Conservation (phyloP, 2,329 filamentous ascomycete species). For the Phaeosphaeriaceae sp. region DNA sequence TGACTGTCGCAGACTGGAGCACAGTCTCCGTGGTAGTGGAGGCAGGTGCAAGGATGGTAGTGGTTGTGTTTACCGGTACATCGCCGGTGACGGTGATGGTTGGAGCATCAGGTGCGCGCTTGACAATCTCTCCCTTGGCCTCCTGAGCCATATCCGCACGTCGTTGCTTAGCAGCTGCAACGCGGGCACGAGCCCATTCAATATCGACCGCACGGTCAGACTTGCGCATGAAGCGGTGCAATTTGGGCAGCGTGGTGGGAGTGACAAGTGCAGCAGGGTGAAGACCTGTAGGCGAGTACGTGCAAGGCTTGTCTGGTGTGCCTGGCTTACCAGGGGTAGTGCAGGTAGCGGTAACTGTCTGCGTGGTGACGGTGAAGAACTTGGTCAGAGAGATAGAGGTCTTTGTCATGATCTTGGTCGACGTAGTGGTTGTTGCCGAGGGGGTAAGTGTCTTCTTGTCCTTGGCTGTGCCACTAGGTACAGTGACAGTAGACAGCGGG, state of each 20-base stretch:
- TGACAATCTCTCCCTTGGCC: slow-evolving; percentile 27
- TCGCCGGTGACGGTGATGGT: slow-evolving; percentile 42
- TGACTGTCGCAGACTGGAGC: slow-evolving; percentile 29
- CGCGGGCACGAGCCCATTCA: slow-evolving; percentile 43
- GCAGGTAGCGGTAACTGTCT: slow-evolving; percentile 49
- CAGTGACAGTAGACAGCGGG: slow-evolving; percentile 39
- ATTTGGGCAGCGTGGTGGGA: slow-evolving; percentile 30
- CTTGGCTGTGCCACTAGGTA: slow-evolving; percentile 42
- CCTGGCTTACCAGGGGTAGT: slow-evolving; percentile 38
- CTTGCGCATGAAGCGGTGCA: slow-evolving; percentile 31
- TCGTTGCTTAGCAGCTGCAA: slow-evolving; percentile 43
- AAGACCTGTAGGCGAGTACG: slow-evolving; percentile 44
- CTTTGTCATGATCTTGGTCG: slow-evolving; percentile 35
- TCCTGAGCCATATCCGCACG: slow-evolving; percentile 27
- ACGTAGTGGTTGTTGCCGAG: slow-evolving; percentile 30
- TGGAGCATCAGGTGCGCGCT: slow-evolving; percentile 46
- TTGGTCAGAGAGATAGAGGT: slow-evolving; percentile 36
- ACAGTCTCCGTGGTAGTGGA: slow-evolving; percentile 39
- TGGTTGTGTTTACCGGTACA: slow-evolving; percentile 38
- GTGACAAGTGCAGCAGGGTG: slow-evolving; percentile 39
- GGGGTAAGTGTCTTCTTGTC: slow-evolving; percentile 42
- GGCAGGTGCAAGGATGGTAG: slow-evolving; percentile 36
- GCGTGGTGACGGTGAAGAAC: slow-evolving; percentile 35
- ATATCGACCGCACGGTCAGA: slow-evolving; percentile 39
- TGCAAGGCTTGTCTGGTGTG: slow-evolving; percentile 43